These are phyloP conservation scores for Macaranga tanarius DNA, from an alignment of 441 rosid species.

Conservation along the genomic window DNA sequence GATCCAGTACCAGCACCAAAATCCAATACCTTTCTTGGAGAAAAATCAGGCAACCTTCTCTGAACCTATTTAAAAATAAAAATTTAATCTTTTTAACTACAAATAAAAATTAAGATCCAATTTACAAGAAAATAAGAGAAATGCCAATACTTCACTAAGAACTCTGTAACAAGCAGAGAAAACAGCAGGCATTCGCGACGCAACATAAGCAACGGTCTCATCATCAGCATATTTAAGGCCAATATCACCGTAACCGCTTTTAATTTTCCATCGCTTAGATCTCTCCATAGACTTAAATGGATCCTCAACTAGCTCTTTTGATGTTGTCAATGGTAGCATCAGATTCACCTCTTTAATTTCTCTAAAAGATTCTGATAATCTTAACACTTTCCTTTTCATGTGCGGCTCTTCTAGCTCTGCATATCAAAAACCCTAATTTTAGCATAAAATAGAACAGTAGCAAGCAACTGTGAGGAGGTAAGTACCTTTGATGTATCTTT, in stretches of 20 bases:
- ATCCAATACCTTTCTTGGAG: constrained; percentile 70
- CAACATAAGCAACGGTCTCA: constrained; percentile 83
- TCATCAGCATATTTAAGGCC: constrained; percentile 73
- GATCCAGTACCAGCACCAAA: constrained; percentile 98
- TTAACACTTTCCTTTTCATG: constrained; percentile 73
- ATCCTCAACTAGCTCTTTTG: constrained; percentile 69
- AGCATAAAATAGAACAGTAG: neutral
- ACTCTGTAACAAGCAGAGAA: constrained; percentile 81
- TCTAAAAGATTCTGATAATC: constrained; percentile 63
- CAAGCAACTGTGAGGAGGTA: constrained; percentile 5
- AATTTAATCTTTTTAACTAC: neutral
- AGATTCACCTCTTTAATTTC: constrained; percentile 63
- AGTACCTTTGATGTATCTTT: constrained; percentile 67
- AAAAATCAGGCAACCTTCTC: constrained; percentile 67
- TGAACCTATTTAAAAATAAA: constrained; percentile 43
- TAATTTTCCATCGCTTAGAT: constrained; percentile 82
- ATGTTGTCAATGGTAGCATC: constrained; percentile 46
- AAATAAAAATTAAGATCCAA: neutral
- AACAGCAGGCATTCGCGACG: constrained; percentile 95
- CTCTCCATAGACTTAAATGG: constrained; percentile 74
- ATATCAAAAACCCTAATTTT: neutral
- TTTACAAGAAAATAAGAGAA: neutral
- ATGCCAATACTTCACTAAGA: constrained; percentile 54
- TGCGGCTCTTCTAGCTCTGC: constrained; percentile 76
- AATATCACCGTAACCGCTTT: constrained; percentile 76